Evolutionary conservation across 2,329 filamentous ascomycete species (phyloP), one percentile per base, ranked within the genome.

Genomic region (Epichloe gansuensis): DNA sequence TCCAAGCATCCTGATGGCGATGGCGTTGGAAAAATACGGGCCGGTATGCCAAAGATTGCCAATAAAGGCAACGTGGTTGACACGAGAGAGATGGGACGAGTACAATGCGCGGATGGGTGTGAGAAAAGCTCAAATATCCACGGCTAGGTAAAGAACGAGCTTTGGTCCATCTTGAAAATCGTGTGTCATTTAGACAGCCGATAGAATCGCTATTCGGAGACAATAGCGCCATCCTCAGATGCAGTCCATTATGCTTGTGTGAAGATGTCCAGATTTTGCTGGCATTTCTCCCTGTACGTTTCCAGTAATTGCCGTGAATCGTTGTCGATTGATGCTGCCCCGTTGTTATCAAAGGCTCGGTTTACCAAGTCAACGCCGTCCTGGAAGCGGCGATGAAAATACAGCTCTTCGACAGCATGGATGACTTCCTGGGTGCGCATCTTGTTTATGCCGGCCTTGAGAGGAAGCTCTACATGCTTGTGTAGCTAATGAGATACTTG

Each of bases 391-490:
- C 68, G 63, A 56, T 74, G 74, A 60, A 77, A 80, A 58, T 80
- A 80, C 44, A 80, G 66, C 62, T 81, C 77, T 59, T 80, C 77
- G 7, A 76, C 73, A 0, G 77, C 77, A 58, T 80, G 76, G 21
- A 79, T 53, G 9, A 76, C 57, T n/a, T 74, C 69, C 56, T 80
- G 75, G 1, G 69, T 65, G 36, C 72, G 67, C 42, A 69, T 70
- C 58, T 80, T 81, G 35, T 67, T 64, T 4, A 70, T 60, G 4
- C 50, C 58, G 9, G 59, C 55, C 3, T 56, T 56, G 11, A 76
- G 56, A 0, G 76, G 75, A 2, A 77, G 57, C 5, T 60, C 53
- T 38, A 77, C 62, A 0, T 62, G 65, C 43, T 71, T 64, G 60
- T 68, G 66, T 25, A 79, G 68, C 76, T 79, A 51, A 23, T 17